phyloP scores from a whole-genome alignment of 805 yeast species.

The Saccharomycopsis fibuligera region DNA sequence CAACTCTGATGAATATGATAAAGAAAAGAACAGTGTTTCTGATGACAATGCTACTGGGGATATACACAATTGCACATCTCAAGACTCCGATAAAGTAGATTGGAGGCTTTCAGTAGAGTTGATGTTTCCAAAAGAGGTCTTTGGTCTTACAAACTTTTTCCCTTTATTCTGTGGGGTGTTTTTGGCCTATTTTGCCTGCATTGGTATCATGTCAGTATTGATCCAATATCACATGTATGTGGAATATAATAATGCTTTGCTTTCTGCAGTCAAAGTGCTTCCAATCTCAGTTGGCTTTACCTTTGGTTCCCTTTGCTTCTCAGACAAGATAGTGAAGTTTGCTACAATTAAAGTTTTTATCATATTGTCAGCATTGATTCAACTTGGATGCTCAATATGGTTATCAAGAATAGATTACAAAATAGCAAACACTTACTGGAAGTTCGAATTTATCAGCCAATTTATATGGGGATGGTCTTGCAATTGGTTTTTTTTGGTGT shows the following conservation, averaged over 20 bases:
- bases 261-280: constrained; percentile 8
- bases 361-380: neutral
- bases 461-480: constrained; percentile 24
- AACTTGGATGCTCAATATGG: constrained; percentile 20
- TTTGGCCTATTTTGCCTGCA: constrained; percentile 1
- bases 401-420: constrained; percentile 8
- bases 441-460: neutral
- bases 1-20: neutral
- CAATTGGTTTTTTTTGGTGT: constrained; percentile 29
- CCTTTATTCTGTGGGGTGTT: constrained; percentile 9
- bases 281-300: constrained; percentile 2
- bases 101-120: constrained; percentile 10
- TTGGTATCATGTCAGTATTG: neutral
- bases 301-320: constrained; percentile 22
- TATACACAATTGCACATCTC: neutral
- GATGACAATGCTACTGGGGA: neutral
- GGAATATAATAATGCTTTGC: constrained; percentile 2
- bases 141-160: constrained; percentile 5
- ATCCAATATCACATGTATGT: constrained; percentile 12
- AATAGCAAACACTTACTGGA: constrained; percentile 12
- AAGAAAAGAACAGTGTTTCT: neutral
- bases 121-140: constrained; percentile 13
- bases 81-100: constrained; percentile 21
- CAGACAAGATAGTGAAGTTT: constrained; percentile 12
- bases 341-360: constrained; percentile 1